These are phyloP conservation scores for Artemisia annua DNA, from an alignment of 129 eudicot species.

Conservation along the genomic window DNA sequence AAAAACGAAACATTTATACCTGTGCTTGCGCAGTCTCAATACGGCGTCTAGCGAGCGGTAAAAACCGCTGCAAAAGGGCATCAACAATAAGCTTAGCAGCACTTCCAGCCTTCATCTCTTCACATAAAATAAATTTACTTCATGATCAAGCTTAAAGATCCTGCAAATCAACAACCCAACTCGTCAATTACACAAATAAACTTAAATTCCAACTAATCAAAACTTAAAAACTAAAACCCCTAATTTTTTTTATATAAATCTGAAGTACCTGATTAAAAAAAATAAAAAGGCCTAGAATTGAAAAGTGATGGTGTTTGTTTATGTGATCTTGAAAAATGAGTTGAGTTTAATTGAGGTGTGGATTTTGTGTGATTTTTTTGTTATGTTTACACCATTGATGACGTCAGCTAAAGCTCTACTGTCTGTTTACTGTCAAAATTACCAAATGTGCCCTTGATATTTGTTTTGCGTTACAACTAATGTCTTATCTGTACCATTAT, in stretches of 20 bases:
- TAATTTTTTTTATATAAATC: conserved; percentile 12
- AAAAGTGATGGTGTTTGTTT: not conserved
- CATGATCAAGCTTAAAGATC: conserved; percentile 32
- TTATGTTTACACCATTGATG: too few species aligned
- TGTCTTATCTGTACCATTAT: too few species aligned
- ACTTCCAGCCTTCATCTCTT: conserved; percentile 64
- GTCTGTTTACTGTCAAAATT: too few species aligned
- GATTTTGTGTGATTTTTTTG: too few species aligned
- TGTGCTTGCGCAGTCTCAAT: conserved; percentile 99
- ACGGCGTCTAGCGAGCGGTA: conserved; percentile 96
- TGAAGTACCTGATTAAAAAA: conserved; percentile 25
- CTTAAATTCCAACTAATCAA: conserved; percentile 11
- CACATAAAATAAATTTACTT: conserved; percentile 28
- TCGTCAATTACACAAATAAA: conserved; percentile 19
- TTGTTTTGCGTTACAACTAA: too few species aligned
- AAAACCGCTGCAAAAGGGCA: conserved; percentile 89
- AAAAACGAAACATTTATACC: conserved; percentile 30
- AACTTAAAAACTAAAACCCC: not conserved
- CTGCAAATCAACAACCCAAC: conserved; percentile 14
- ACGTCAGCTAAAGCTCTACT: too few species aligned
- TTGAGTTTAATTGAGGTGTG: too few species aligned
- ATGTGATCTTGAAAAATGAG: too few species aligned
- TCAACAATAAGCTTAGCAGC: conserved; percentile 98
- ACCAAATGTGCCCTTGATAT: too few species aligned
- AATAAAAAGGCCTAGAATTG: not conserved